Evolutionary conservation across 352 stramenopile species (phyloP), one percentile per base, ranked within the genome.

Genomic region (Phytophthora litchii): DNA sequence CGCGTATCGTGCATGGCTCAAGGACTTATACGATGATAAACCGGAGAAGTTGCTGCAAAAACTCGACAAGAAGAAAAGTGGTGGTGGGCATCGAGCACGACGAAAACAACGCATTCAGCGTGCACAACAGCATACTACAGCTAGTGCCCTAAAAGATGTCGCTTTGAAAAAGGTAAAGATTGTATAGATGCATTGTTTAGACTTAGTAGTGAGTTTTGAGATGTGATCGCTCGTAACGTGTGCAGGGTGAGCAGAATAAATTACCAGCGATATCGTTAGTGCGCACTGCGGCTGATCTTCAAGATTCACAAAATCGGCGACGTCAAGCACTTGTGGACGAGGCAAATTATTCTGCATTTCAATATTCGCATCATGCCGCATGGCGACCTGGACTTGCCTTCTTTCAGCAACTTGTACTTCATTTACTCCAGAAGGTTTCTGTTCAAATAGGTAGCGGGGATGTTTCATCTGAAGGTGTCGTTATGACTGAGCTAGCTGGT

Each of bases 361-460:
- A 70, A 23, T 81, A 74, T 27, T 36, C 60, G 23, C 65, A 74
- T 17, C 61, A 74, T 0, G 27, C 67, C 1, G 62, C 64, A 1
- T 74, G 66, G 38, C 42, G 54, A 14, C 78, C 78, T 37, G 78
- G 80, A 7, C 57, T 89, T 44, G 68, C 55, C 9, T 86, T 89
- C 60, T 84, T 86, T 35, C 53, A 54, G 20, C 52, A 75, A 2
- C 62, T 89, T 25, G 71, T 68, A 10, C 35, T 37, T n/a, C 51
- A 67, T 5, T 40, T 64, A 20, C 47, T 64, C 6, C 29, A 47
- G 37, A 70, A 62, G 50, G 4, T n/a, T 25, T 27, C 25, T 3
- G 3, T 3, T 16, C 36, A 52, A 34, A 6, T 20, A 10, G 11
- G 44, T 21, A 29, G 44, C 8, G 14, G 37, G 14, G 19, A 35